Conservation (phyloP, 805 yeast genomes). For the Metschnikowia lachancei region DNA sequence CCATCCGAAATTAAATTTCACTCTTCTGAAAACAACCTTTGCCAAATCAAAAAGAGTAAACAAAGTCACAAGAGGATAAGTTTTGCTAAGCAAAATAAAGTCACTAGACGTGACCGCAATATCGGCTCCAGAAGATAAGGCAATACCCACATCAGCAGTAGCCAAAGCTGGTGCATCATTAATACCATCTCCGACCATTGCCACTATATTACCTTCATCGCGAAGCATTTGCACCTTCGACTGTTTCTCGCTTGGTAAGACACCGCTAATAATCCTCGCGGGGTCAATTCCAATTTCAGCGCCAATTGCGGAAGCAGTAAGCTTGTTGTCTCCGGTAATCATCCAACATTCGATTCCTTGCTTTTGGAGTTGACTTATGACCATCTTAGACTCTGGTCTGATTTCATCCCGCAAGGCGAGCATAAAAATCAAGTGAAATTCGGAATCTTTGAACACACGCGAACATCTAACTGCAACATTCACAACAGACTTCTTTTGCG, state of each 20-base stretch:
- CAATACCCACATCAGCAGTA: conserved; percentile 73
- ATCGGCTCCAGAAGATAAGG: conserved; percentile 74
- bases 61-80: conserved; percentile 49
- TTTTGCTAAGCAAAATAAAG: conserved; percentile 60
- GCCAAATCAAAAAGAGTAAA: conserved; percentile 55
- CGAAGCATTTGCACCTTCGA: conserved; percentile 56
- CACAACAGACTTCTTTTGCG: conserved; percentile 61
- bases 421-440: conserved; percentile 42
- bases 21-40: conserved; percentile 48
- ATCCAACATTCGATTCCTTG: conserved; percentile 61
- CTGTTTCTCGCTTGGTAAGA: conserved; percentile 72
- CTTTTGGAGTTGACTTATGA: conserved; percentile 37
- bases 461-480: conserved; percentile 46
- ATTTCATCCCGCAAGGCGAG: conserved; percentile 61
- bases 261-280: conserved; percentile 60
- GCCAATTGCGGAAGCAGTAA: conserved; percentile 69
- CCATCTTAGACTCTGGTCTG: conserved; percentile 54
- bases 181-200: conserved; percentile 83
- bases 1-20: conserved; percentile 59
- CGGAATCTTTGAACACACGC: conserved; percentile 25
- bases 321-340: conserved; percentile 71
- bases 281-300: conserved; percentile 52
- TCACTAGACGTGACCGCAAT: conserved; percentile 73
- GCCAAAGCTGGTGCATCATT: conserved; percentile 82
- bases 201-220: conserved; percentile 34